Conservation (phyloP, 2,329 filamentous ascomycete species). For the Cladosporium sphaerospermum region DNA sequence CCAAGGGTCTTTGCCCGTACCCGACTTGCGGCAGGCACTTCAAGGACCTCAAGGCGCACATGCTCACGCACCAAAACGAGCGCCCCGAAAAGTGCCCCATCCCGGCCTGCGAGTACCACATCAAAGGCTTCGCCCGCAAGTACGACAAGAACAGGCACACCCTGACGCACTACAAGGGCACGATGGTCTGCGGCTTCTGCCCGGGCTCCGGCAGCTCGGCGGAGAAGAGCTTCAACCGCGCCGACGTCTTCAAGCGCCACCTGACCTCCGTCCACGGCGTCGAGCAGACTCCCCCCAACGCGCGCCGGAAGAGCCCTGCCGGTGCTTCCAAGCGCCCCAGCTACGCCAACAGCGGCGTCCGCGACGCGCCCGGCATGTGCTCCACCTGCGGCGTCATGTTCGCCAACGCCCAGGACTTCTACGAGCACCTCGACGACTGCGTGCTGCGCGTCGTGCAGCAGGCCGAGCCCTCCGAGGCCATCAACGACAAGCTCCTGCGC, state of each 20-base stretch:
- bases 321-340: slow-evolving; percentile 53
- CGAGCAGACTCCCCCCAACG: slow-evolving; percentile 87
- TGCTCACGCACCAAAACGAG: slow-evolving; percentile 88
- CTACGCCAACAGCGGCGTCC: slow-evolving; percentile 64
- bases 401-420: slow-evolving; percentile 86
- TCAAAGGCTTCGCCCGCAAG: slow-evolving; percentile 87
- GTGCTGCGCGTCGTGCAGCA: slow-evolving; percentile 58
- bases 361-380: slow-evolving; percentile 78
- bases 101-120: slow-evolving; percentile 82
- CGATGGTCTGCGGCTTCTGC: slow-evolving; percentile 94
- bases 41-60: slow-evolving; percentile 89
- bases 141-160: slow-evolving; percentile 97
- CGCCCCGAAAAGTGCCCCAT: slow-evolving; percentile 93
- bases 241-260: slow-evolving; percentile 93
- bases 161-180: slow-evolving; percentile 92
- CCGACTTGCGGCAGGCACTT: slow-evolving; percentile 79
- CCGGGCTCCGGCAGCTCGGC: slow-evolving; percentile 80
- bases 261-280: slow-evolving; percentile 85
- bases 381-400: slow-evolving; percentile 86
- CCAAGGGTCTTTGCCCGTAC: slow-evolving; percentile 69
- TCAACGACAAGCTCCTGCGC: slow-evolving; percentile 49
- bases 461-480: slow-evolving; percentile 51
- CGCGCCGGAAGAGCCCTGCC: slow-evolving; percentile 62
- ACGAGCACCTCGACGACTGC: slow-evolving; percentile 81
- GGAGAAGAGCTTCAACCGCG: slow-evolving; percentile 93